These are phyloP conservation scores for Croton laevigatus DNA, from an alignment of 441 rosid species.

Conservation along the genomic window DNA sequence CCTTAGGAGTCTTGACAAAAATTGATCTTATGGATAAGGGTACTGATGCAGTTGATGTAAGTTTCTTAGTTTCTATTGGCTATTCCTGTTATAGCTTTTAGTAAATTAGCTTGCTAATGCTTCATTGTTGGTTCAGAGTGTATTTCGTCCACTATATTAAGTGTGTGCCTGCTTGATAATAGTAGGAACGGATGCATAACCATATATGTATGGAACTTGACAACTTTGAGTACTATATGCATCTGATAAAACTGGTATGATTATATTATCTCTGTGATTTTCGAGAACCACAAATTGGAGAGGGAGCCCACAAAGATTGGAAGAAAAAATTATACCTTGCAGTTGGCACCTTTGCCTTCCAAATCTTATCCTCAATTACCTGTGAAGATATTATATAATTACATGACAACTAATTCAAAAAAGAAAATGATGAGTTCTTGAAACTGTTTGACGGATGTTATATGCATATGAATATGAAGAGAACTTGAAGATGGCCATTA, in stretches of 20 bases:
- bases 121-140: neutral
- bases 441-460: neutral
- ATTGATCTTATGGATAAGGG: constrained; percentile 99
- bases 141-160: neutral
- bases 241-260: neutral
- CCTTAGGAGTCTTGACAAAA: constrained; percentile 93
- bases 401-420: neutral
- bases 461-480: neutral
- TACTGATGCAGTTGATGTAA: constrained; percentile 96
- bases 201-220: neutral
- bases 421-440: neutral
- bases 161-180: neutral
- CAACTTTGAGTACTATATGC: neutral
- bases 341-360: neutral
- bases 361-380: no score
- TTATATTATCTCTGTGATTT: neutral
- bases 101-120: neutral
- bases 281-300: neutral
- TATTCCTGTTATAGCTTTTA: neutral
- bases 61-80: constrained; percentile 28
- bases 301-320: neutral
- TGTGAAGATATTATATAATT: neutral
- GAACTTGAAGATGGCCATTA: neutral
- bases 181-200: neutral
- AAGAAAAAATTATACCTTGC: neutral